A percentile compares a stretch with the other conserved stretches of the same genome.
These are phyloP conservation scores for Colletotrichum brevisporum DNA, from an alignment of 2,329 filamentous ascomycete species.

Conservation along the genomic window DNA sequence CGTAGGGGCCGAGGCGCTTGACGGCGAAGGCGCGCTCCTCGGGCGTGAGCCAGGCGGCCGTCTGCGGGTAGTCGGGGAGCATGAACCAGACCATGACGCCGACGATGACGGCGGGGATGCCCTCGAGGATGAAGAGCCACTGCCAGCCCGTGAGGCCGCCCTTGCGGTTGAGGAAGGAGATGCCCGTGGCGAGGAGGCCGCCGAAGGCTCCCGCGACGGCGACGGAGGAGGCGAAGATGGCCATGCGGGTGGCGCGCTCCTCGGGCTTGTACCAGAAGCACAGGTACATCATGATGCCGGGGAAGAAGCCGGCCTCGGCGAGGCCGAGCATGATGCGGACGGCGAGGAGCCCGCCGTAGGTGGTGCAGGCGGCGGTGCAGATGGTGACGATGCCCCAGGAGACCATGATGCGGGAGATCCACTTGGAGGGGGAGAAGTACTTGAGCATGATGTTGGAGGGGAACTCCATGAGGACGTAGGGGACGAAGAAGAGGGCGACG, in stretches of 20 bases:
- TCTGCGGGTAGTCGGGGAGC: conserved; percentile 53
- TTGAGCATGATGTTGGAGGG: conserved; percentile 52
- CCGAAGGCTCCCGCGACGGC: conserved; percentile 73
- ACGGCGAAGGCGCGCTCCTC: conserved; percentile 52
- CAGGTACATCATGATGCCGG: conserved; percentile 69
- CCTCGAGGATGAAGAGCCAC: conserved; percentile 74
- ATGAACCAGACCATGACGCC: conserved; percentile 50
- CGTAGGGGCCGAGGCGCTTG: conserved; percentile 52
- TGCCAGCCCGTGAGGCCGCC: conserved; percentile 69
- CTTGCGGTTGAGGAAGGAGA: conserved; percentile 61
- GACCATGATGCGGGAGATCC: conserved; percentile 57
- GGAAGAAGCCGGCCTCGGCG: conserved; percentile 66
- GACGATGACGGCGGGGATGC: conserved; percentile 49
- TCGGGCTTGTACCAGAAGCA: conserved; percentile 75
- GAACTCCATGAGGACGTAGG: conserved; percentile 49
- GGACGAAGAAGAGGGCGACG: conserved; percentile 50
- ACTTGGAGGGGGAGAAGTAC: conserved; percentile 52
- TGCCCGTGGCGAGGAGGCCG: conserved; percentile 68
- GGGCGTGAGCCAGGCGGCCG: conserved; percentile 49
- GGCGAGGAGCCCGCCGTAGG: conserved; percentile 61
- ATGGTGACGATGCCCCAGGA: conserved; percentile 66
- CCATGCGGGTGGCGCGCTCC: conserved; percentile 71
- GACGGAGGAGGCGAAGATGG: conserved; percentile 72
- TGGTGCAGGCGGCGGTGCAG: conserved; percentile 61
- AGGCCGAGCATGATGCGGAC: conserved; percentile 66